Conservation (phyloP, 225 moss, liverwort and hornwort genomes). For the Ulota crispa region DNA sequence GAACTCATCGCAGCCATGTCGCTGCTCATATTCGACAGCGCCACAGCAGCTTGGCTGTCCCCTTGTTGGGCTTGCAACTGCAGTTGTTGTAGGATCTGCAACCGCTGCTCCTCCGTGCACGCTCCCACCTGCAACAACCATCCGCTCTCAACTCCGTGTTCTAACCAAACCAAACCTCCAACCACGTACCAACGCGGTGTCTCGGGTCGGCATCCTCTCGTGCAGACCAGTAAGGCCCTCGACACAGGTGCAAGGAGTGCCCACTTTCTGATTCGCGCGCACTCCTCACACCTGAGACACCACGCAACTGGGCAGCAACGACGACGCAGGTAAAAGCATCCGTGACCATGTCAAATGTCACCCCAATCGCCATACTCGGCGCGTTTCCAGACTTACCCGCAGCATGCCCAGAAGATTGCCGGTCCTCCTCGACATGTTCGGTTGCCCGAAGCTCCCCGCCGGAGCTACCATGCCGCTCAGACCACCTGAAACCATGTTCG, state of each 20-base stretch:
- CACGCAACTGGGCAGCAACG: neutral
- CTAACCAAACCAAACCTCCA: neutral
- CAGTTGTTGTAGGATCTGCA: slow-evolving; percentile 61
- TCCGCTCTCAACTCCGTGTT: neutral
- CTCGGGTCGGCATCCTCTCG: neutral
- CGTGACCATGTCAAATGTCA: neutral
- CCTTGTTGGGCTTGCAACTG: slow-evolving; percentile 68
- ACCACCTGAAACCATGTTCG: slow-evolving; percentile 56
- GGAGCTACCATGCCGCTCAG: slow-evolving; percentile 70
- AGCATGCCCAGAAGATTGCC: slow-evolving; percentile 42
- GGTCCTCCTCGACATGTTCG: slow-evolving; percentile 29
- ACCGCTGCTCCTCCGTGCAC: slow-evolving; percentile 59
- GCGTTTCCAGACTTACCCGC: slow-evolving; percentile 33
- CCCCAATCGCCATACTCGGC: neutral
- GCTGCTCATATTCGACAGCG: slow-evolving; percentile 50
- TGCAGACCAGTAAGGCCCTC: neutral
- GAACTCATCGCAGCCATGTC: slow-evolving; percentile 59
- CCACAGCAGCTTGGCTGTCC: slow-evolving; percentile 69
- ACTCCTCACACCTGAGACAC: neutral
- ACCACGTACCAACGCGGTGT: neutral
- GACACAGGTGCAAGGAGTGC: neutral
- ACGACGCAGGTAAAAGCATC: neutral
- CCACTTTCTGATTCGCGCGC: neutral
- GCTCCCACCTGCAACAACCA: slow-evolving; percentile 43
- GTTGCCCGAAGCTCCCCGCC: slow-evolving; percentile 50